phyloP scores from a whole-genome alignment of 108 stramenopile genomes.

The Skeletonema tropicum region DNA sequence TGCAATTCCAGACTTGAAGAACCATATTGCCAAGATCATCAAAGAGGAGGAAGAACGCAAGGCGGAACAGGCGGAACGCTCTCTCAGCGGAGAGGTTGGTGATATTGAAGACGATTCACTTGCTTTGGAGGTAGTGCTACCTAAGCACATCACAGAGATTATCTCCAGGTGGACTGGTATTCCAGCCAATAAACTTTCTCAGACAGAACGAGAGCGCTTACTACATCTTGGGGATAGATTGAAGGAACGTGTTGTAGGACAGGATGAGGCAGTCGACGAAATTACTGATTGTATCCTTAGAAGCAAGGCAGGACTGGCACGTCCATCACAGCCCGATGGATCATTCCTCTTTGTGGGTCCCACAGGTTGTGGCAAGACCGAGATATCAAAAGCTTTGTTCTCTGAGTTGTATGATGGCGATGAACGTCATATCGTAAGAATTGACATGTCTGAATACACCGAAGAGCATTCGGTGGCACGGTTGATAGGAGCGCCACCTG shows the following conservation, averaged over 20 bases:
- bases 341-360: conserved; percentile 84
- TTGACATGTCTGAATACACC: conserved; percentile 95
- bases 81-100: conserved; percentile 67
- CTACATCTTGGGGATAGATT: conserved; percentile 73
- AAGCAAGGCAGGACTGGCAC: conserved; percentile 72
- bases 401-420: conserved; percentile 83
- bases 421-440: conserved; percentile 72
- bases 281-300: conserved; percentile 73
- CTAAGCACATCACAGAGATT: conserved; percentile 92
- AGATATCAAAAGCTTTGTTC: conserved; percentile 77
- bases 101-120: conserved; percentile 74
- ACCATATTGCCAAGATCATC: conserved; percentile 66
- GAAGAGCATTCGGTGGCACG: conserved; percentile 86
- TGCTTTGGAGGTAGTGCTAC: conserved; percentile 86
- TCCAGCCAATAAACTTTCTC: conserved; percentile 79
- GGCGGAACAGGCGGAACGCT: conserved; percentile 30
- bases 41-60: conserved; percentile 57
- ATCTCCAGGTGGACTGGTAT: conserved; percentile 88
- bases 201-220: conserved; percentile 81
- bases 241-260: conserved; percentile 80
- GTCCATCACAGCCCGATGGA: conserved; percentile 66
- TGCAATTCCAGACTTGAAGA: conserved; percentile 81
- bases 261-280: conserved; percentile 81
- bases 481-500: conserved; percentile 89
- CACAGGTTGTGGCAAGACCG: conserved; percentile 90